phyloP scores from a whole-genome alignment of 2,329 filamentous ascomycete species.

The Diplodia mutila region DNA sequence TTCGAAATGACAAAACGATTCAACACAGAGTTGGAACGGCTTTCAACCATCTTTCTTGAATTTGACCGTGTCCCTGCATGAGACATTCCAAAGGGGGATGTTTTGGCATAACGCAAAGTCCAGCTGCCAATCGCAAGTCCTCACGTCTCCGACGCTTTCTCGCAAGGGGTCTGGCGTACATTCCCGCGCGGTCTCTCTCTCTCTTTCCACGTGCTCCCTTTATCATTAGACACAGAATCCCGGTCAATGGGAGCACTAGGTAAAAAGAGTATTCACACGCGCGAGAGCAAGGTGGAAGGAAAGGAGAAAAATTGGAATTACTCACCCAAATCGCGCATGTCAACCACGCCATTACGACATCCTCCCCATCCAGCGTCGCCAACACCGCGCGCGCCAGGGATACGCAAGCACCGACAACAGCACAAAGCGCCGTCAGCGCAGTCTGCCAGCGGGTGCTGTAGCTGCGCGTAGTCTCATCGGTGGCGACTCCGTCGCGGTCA shows the following conservation, averaged over 20 bases:
- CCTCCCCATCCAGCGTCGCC: not conserved
- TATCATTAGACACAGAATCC: not conserved
- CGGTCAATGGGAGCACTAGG: not conserved
- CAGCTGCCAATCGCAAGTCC: not conserved
- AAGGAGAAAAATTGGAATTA: not conserved
- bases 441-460: conserved; percentile 19
- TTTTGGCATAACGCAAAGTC: not conserved
- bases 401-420: not conserved
- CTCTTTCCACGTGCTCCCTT: not conserved
- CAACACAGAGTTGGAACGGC: not conserved
- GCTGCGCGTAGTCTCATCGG: conserved; percentile 5
- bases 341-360: conserved; percentile 1
- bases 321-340: conserved; percentile 10
- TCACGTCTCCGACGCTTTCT: not conserved
- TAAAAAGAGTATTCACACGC: not conserved
- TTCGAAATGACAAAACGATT: not conserved
- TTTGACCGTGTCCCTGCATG: not conserved
- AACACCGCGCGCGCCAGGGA: not conserved
- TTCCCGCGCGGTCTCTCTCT: not conserved
- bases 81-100: not conserved
- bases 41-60: not conserved
- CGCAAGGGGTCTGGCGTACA: not conserved
- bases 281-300: not conserved
- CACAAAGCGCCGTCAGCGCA: not conserved
- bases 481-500: conserved; percentile 17